Evolutionary conservation across 2,329 filamentous ascomycete genomes (phyloP), one percentile per base, ranked within the genome.

Genomic region (Sordariomycetes sp.): DNA sequence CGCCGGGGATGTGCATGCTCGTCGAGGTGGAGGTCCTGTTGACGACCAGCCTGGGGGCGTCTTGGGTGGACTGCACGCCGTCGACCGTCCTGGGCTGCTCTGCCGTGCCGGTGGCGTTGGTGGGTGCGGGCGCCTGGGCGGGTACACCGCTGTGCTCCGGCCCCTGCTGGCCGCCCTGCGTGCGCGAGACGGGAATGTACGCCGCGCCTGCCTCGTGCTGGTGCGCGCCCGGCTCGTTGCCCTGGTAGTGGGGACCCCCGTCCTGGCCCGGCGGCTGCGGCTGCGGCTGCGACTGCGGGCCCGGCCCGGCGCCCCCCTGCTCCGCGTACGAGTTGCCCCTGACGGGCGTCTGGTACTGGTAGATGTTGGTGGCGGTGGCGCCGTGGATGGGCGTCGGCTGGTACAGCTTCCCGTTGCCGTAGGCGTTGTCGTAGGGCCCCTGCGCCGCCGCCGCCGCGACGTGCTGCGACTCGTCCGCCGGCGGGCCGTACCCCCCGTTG

Each of bases 401-500:
- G 8, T 57, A 14, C 46, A 57, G 50, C 43, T 76, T 73, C 63
- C 79, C 72, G 62, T 71, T 76, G 35, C 75, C 82, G 62, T 83
- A 83, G 2, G 80, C 80, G 63, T 84, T 83, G 60, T 83, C 80
- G 61, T 79, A 70, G 59, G 74, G 70, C 2, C 78, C 80, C 60
- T 79, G 73, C 59, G 77, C 70, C 62, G 75, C 74, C 60, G 80
- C 74, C 54, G 80, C 67, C 57, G 75, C 74, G 10, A 78, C 80
- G 58, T 78, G 72, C 6, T 78, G 79, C 34, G 76, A 76, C 32
- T 78, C 72, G 57, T 76, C 73, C 20, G 77, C 76, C 63, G 80
- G 74, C 50, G 71, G 73, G 20, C 24, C 50, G 51, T 52, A 35
- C 6, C 53, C 22, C 7, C 46, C 43, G 3, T 48, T 22, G 11